Percentiles rank a stretch among this genome's conserved stretches.
Conservation (phyloP, 1,139 yeast species). For the Yamadazyma buinensis region DNA sequence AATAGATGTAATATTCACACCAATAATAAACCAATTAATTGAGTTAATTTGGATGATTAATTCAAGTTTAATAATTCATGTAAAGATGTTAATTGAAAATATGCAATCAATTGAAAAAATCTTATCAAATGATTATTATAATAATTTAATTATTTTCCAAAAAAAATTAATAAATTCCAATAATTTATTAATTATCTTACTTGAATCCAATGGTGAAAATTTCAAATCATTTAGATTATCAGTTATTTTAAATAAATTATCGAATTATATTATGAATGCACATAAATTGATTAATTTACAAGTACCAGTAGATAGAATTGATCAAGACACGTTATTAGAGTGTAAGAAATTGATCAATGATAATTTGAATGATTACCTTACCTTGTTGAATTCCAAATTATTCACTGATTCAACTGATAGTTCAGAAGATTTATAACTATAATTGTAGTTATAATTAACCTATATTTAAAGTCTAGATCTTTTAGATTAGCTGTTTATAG, state of each 20-base stretch:
- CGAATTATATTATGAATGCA: neutral
- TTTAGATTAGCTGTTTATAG: too few species aligned
- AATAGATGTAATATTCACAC: constrained; percentile 2
- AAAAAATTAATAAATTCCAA: constrained; percentile 4
- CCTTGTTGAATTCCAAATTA: neutral
- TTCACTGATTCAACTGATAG: constrained; percentile 4
- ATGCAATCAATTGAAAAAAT: neutral
- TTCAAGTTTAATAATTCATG: constrained; percentile 1
- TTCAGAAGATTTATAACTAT: constrained; percentile 2
- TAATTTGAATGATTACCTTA: constrained; percentile 3
- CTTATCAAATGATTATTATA: constrained; percentile 3
- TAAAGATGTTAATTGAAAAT: constrained; percentile 2
- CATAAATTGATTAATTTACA: constrained; percentile 1
- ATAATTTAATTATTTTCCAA: constrained; percentile 3
- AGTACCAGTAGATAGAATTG: neutral
- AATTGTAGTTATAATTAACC: too few species aligned
- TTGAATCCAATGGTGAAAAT: constrained; percentile 3
- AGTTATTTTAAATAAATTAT: neutral
- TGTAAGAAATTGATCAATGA: constrained; percentile 2
- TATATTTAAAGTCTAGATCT: too few species aligned
- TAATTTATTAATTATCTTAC: constrained; percentile 3
- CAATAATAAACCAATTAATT: constrained; percentile 1
- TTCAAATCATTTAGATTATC: constrained; percentile 1
- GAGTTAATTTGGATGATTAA: constrained; percentile 4
- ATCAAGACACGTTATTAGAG: neutral